Conservation (phyloP, 352 stramenopile genomes). For the Globisporangium paddicum region DNA sequence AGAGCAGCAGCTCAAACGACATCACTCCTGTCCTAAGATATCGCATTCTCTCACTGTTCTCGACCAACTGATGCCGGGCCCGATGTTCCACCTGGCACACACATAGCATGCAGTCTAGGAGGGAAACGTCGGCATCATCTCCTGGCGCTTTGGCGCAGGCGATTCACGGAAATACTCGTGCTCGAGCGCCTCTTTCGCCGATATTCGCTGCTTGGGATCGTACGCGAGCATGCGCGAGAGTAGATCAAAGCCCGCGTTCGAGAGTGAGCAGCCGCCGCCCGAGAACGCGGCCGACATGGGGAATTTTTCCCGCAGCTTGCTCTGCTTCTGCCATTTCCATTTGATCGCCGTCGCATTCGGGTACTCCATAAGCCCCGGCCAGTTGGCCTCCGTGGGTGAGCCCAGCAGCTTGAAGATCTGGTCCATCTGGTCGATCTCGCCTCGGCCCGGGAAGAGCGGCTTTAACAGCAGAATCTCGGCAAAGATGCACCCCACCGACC, state of each 20-base stretch:
- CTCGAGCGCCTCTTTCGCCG: constrained; percentile 67
- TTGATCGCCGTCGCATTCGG: constrained; percentile 56
- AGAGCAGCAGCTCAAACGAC: too few relatives aligned
- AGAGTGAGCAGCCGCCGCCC: constrained; percentile 47
- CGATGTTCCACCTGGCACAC: too few relatives aligned
- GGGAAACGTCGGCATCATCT: constrained; percentile 81
- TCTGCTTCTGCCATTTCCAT: constrained; percentile 72
- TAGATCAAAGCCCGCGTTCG: constrained; percentile 73
- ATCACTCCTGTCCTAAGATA: too few relatives aligned
- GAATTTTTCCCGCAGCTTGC: constrained; percentile 74
- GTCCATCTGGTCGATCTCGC: constrained; percentile 96
- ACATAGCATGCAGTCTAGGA: too few relatives aligned
- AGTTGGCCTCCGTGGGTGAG: constrained; percentile 86
- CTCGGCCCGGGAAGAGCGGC: constrained; percentile 90
- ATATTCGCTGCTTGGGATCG: constrained; percentile 72
- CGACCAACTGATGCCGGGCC: too few relatives aligned
- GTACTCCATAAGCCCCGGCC: constrained; percentile 71
- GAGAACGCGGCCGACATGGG: constrained; percentile 49
- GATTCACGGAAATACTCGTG: constrained; percentile 81
- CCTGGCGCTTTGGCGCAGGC: constrained; percentile 51
- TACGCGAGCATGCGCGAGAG: constrained; percentile 58
- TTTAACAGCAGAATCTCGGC: constrained; percentile 94
- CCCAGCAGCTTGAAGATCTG: constrained; percentile 95
- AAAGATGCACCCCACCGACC: constrained; percentile 96
- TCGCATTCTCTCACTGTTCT: too few relatives aligned